Conservation (phyloP, 371 early-diverging fungal genomes). For the Rhizopus stolonifer region DNA sequence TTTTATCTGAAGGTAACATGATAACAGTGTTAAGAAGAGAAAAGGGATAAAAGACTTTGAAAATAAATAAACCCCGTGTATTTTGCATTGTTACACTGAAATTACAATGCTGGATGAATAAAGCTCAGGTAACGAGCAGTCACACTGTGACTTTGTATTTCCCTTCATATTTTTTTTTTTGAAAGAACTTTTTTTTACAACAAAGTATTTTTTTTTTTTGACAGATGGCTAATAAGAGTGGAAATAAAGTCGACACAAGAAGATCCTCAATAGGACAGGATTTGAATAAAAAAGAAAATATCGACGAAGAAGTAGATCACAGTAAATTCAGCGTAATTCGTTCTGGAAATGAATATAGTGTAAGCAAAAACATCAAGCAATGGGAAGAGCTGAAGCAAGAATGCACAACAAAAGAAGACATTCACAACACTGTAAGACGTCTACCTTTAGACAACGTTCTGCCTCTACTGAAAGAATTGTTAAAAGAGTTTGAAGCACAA, state of each 20-base stretch:
- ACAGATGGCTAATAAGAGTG: slow-evolving; percentile 17
- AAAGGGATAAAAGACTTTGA: no score
- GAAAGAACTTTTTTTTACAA: neutral
- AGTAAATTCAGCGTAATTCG: slow-evolving; percentile 24
- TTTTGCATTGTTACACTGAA: no score
- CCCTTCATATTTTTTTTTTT: neutral
- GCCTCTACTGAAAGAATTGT: slow-evolving; percentile 22
- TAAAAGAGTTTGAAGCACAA: slow-evolving; percentile 19
- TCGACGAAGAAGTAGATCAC: slow-evolving; percentile 13
- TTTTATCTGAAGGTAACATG: no score
- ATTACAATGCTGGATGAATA: no score
- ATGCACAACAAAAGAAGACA: slow-evolving; percentile 17
- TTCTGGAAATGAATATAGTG: neutral
- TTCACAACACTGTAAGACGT: slow-evolving; percentile 18
- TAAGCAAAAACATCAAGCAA: slow-evolving; percentile 4
- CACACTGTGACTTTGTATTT: neutral
- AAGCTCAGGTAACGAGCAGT: neutral
- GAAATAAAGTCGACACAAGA: slow-evolving; percentile 8
- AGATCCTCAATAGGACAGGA: slow-evolving; percentile 8
- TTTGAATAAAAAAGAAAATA: slow-evolving; percentile 3
- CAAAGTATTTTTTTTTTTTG: neutral
- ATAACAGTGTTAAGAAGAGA: no score
- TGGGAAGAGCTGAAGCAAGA: slow-evolving; percentile 21
- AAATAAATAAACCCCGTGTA: no score
- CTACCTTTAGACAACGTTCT: slow-evolving; percentile 20